phyloP scores from a whole-genome alignment of 441 rosid genomes.

The Mallotus japonicus region DNA sequence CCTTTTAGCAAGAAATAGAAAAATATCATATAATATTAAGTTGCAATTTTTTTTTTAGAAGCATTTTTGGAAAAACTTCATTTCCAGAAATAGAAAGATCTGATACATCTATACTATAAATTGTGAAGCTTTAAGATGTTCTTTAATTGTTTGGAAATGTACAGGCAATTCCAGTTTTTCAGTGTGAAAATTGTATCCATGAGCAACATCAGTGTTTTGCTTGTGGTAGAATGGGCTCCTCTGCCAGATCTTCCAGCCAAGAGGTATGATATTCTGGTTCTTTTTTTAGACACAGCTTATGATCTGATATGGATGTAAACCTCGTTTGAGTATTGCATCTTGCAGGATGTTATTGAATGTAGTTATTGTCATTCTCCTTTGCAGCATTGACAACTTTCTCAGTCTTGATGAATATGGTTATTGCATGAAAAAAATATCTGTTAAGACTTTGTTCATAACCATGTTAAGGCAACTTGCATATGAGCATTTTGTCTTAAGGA shows the following conservation, averaged over 20 bases:
- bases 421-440: background rate
- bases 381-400: background rate
- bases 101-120: background rate
- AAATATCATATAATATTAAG: background rate
- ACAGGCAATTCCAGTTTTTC: slow-evolving; percentile 47
- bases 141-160: slow-evolving; percentile 15
- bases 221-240: slow-evolving; percentile 66
- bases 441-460: background rate
- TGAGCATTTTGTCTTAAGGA: background rate
- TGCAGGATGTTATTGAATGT: background rate
- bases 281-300: slow-evolving; percentile 12
- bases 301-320: background rate
- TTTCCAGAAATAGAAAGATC: background rate
- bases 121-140: background rate
- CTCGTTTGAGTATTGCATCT: background rate
- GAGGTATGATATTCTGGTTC: slow-evolving; percentile 41
- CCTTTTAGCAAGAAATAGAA: background rate
- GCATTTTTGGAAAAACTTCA: background rate
- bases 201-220: slow-evolving; percentile 66
- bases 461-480: background rate
- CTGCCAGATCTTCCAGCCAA: slow-evolving; percentile 42
- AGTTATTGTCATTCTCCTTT: background rate
- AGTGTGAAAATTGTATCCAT: slow-evolving; percentile 52
- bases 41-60: background rate
- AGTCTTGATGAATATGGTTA: background rate